Conservation (phyloP, 345 rosid genomes). For the Eutrema heterophyllum region DNA sequence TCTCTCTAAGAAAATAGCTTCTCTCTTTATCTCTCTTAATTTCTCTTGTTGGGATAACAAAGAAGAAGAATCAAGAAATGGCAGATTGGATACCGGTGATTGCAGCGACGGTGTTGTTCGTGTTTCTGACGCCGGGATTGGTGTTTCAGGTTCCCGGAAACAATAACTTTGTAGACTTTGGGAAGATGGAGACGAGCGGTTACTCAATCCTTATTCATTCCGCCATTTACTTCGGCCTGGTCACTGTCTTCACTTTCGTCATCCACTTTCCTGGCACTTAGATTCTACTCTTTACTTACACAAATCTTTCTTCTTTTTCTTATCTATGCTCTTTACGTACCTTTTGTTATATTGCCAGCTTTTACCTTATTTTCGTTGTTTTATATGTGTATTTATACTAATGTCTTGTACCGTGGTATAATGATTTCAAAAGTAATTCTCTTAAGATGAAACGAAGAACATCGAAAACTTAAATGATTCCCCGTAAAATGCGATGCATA, state of each 20-base stretch:
- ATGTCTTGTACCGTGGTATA: neutral
- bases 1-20: neutral
- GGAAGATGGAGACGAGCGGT: slow-evolving; percentile 24
- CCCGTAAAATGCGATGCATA: no score
- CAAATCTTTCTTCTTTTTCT: neutral
- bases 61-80: neutral
- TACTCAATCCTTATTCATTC: slow-evolving; percentile 14
- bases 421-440: neutral
- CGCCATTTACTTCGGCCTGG: slow-evolving; percentile 20
- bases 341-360: neutral
- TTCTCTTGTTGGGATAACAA: neutral
- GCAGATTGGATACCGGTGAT: neutral
- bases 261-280: slow-evolving; percentile 15
- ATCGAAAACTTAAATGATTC: neutral
- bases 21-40: neutral
- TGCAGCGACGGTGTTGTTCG: slow-evolving; percentile 13
- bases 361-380: neutral
- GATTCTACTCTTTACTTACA: neutral
- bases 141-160: slow-evolving; percentile 26
- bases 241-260: slow-evolving; percentile 11
- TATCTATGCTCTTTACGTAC: neutral
- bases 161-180: slow-evolving; percentile 14
- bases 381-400: neutral
- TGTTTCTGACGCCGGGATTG: slow-evolving; percentile 21
- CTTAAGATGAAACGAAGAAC: neutral